These are phyloP conservation scores for Baffinella frigidus DNA, from an alignment of 208 protist genomes.

Conservation along the genomic window DNA sequence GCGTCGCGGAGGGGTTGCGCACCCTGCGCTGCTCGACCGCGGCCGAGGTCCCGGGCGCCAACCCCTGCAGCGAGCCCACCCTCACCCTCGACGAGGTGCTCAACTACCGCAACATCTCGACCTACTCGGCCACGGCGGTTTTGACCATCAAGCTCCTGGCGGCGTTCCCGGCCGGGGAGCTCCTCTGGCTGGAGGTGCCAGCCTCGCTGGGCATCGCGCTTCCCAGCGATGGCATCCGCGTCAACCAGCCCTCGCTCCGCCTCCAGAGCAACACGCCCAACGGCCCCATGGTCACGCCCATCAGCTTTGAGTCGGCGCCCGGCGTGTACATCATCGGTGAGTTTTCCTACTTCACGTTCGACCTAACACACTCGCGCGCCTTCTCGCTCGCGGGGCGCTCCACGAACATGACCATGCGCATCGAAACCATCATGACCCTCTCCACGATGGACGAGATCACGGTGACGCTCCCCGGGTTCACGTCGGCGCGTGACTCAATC, in stretches of 20 bases:
- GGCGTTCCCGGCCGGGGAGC: not conserved
- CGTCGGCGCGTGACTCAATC: not conserved
- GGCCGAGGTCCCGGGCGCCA: not conserved
- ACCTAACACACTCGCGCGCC: not conserved
- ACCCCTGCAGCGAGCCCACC: no score
- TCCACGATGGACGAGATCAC: not conserved
- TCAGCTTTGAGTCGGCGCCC: not conserved
- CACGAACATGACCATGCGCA: not conserved
- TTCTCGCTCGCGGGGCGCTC: not conserved
- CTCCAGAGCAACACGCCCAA: not conserved
- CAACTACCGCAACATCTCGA: not conserved
- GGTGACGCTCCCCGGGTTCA: not conserved
- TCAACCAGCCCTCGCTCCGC: not conserved
- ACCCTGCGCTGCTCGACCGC: no score
- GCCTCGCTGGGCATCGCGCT: not conserved
- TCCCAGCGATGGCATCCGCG: not conserved
- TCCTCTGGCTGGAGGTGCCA: not conserved
- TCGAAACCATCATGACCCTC: conserved; percentile 4
- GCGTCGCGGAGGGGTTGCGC: no score
- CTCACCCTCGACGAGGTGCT: no score
- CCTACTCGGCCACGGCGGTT: not conserved
- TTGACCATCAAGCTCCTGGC: not conserved
- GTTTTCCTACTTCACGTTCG: conserved; percentile 18
- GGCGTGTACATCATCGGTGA: not conserved
- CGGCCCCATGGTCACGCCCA: not conserved